phyloP scores from a whole-genome alignment of 768 basidiomycete species.

The Boletus insuetus region DNA sequence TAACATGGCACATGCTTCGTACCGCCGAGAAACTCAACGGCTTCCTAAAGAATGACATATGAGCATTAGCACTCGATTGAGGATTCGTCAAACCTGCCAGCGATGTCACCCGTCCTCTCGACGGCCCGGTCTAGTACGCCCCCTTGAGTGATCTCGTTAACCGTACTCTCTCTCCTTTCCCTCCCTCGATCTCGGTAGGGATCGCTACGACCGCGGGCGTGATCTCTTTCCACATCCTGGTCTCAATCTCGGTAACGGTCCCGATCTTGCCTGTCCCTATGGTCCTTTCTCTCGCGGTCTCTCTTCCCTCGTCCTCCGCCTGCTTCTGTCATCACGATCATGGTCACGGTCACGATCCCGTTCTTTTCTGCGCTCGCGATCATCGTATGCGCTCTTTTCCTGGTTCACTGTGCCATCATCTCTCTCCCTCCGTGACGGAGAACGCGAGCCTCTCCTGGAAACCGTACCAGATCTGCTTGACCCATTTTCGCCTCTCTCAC shows the following conservation, averaged over 20 bases:
- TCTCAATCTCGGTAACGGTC: too few species aligned
- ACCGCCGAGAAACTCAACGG: not conserved
- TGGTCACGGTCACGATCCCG: constrained; percentile 9
- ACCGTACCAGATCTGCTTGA: constrained; percentile 36
- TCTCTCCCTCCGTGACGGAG: constrained; percentile 36
- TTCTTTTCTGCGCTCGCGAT: constrained; percentile 16
- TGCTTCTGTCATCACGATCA: constrained; percentile 11
- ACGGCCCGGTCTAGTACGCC: constrained; percentile 17
- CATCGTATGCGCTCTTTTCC: constrained; percentile 9
- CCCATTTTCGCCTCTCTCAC: constrained; percentile 30
- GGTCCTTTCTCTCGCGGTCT: constrained; percentile 15
- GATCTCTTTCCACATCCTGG: constrained; percentile 30
- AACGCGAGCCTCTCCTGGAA: constrained; percentile 52
- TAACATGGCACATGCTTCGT: not conserved
- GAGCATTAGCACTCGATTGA: not conserved
- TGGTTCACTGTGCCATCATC: constrained; percentile 5
- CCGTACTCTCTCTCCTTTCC: not conserved
- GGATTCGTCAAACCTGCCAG: not conserved
- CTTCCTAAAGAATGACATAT: not conserved
- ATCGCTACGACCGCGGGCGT: too few species aligned
- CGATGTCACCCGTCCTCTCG: constrained; percentile 5
- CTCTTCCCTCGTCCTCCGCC: constrained; percentile 9
- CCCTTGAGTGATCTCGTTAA: constrained; percentile 16
- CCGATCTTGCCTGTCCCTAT: constrained; percentile 14
- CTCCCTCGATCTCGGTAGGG: too few species aligned